Base-by-base conservation (phyloP, 2,329 filamentous ascomycete genomes). In the Iodosphaeria phyllophila region DNA sequence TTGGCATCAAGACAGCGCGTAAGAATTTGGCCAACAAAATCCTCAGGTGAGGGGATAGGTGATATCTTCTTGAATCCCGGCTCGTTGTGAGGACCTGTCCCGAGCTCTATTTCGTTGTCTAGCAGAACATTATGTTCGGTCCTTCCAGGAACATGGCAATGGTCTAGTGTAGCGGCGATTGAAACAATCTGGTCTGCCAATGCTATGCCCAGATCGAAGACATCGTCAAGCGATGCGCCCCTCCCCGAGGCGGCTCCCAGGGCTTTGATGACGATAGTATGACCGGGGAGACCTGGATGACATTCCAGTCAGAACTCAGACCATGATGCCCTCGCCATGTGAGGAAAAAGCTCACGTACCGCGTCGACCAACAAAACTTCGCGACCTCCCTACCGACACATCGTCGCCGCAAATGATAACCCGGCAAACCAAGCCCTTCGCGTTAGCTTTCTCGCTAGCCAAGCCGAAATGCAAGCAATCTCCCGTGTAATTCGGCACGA, bases 41-140 rank as follows among this genome's bases (percentile, higher is more conserved):
- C 58, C 14, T 54, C 43, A 1, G 58, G 48, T 6, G 56, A 48
- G 3, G 59, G 62, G 1, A 45, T 51, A 0, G 62, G 68, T 0
- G 58, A 60, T 11, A 71, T 37, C 41, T 64, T 66, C 37, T 51
- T 54, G 37, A 67, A 61, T 1, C 61, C 70, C 0, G 70, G 69
- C 42, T 76, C 70, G 38, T 74, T 74, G 41, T 76, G 71, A 9
- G 67, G 67, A 1, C 71, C 70, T 13, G 69, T 73, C 3, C 71
- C 70, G n/a, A 74, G 51, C 40, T 72, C 69, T 18, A 73, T 43
- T 28, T 66, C 64, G 28, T 65, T 44, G 2, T 47, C 41, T 7
- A 45, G 48, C 3, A 71, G 51, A 10, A 46, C 52, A n/a, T 44
- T 53, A 29, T 61, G 56, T 29, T 62, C 52, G 2, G 48, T 41